Conservation (phyloP, 2,329 filamentous ascomycete genomes). For the Hypoxylon sp. region DNA sequence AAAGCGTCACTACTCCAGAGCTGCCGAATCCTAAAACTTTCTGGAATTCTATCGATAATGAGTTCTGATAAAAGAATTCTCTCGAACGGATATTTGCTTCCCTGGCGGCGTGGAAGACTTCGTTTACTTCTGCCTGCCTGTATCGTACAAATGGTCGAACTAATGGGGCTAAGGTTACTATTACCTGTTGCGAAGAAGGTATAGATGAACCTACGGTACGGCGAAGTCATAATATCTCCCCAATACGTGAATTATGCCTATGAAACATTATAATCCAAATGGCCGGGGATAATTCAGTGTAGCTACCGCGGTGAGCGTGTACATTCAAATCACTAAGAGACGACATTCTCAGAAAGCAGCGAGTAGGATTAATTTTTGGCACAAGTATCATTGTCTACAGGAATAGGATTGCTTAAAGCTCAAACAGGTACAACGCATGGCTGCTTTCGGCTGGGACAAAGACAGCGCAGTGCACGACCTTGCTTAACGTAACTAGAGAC, state of each 20-base stretch:
- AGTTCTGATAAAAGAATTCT: constrained; percentile 18
- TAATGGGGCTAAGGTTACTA: constrained; percentile 13
- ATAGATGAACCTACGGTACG: constrained; percentile 24
- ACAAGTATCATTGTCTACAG: constrained; percentile 20
- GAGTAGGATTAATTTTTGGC: background rate
- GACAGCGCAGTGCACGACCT: background rate
- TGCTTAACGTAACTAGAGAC: background rate
- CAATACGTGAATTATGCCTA: background rate
- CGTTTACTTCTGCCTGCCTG: constrained; percentile 7
- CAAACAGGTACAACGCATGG: background rate
- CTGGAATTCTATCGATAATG: constrained; percentile 7
- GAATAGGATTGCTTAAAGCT: background rate
- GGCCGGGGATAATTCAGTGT: background rate
- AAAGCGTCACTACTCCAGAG: constrained; percentile 31
- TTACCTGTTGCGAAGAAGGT: too few species aligned
- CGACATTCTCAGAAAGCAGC: background rate
- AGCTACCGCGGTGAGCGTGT: too few species aligned
- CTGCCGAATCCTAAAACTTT: constrained; percentile 33
- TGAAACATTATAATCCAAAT: background rate
- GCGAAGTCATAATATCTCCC: constrained; percentile 16
- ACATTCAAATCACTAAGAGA: background rate
- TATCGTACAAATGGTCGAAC: constrained; percentile 29
- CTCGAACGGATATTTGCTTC: constrained; percentile 10
- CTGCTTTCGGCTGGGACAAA: constrained; percentile 38
- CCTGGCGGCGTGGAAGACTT: constrained; percentile 19